Evolutionary conservation across 2,329 filamentous ascomycete genomes (phyloP).

Genomic region (Incumbomyces lentus): DNA sequence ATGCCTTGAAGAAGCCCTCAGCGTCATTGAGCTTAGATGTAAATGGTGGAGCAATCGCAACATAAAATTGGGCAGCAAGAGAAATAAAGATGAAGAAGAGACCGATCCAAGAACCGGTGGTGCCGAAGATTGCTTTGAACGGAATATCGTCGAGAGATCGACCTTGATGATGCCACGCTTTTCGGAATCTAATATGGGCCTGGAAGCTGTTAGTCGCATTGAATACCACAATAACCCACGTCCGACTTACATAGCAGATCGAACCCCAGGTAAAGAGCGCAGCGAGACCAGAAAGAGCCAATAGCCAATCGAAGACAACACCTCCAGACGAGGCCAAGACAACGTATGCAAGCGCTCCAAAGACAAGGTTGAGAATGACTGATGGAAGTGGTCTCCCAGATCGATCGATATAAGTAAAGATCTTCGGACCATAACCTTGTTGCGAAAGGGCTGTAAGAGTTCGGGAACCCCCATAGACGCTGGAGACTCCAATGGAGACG

Average conservation of each 20-base stretch:
- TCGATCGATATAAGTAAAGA: slow-evolving; percentile 36
- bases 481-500: slow-evolving; percentile 48
- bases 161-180: slow-evolving; percentile 61
- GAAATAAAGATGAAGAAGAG: slow-evolving; percentile 65
- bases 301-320: slow-evolving; percentile 53
- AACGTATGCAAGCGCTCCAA: slow-evolving; percentile 34
- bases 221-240: slow-evolving; percentile 52
- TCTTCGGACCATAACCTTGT: slow-evolving; percentile 34
- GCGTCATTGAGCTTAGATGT: slow-evolving; percentile 37
- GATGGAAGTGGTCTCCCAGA: slow-evolving; percentile 34
- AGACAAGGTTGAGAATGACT: slow-evolving; percentile 27
- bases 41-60: slow-evolving; percentile 64
- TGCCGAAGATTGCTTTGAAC: slow-evolving; percentile 68
- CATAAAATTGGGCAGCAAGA: slow-evolving; percentile 78
- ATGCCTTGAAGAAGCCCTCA: slow-evolving; percentile 57
- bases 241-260: slow-evolving; percentile 41
- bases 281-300: slow-evolving; percentile 52
- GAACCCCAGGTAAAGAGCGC: slow-evolving; percentile 57
- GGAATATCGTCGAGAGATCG: slow-evolving; percentile 67
- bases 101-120: slow-evolving; percentile 71
- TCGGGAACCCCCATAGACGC: slow-evolving; percentile 47
- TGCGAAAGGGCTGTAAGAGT: slow-evolving; percentile 45
- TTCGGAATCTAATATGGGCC: slow-evolving; percentile 78
- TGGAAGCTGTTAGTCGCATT: neutral
- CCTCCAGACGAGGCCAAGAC: slow-evolving; percentile 44